Base-by-base conservation (phyloP, 1,284 basidiomycete genomes). In the Puccinia polysora region DNA sequence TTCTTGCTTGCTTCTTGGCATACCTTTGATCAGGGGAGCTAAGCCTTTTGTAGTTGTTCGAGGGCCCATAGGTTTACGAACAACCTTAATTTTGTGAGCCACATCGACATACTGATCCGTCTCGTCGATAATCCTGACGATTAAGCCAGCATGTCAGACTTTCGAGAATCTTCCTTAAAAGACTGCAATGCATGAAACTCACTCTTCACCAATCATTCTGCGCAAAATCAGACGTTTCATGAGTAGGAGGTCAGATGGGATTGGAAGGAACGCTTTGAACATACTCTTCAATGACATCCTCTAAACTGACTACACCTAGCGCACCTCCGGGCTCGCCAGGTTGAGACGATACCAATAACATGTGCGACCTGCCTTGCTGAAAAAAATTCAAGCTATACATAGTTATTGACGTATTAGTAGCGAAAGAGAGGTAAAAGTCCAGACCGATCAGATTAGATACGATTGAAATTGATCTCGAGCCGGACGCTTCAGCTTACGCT, bases 361-460 rank as follows among this genome's bases (percentile, higher is more conserved):
- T 84, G 81, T 98, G 95, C 0, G 92, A 91, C 62, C 93, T 87
- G 6, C 95, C 95, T 2, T 92, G 95, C 84, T 97, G 95, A 84
- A 79, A 79, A 75, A 77, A 80, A 73, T 79, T 79, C 69, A 81
- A 77, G 20, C 65, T 72, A 50, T 1, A 53, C 34, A 25, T 12
- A 20, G n/a, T 12, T 25, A 34, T 18, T 53, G 50, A 32, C 38
- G 20, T 20, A 34, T 25, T 47, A 15, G 4, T 8, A 58, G 15
- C 40, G 18, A 32, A 59, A 18, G 45, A n/a, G 4, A 53, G 62
- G 2, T 38, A 2, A 4, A 25, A 20, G 50, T 12, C 20, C 6
- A 43, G 7, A 59, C n/a, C n/a, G n/a, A n/a, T n/a, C n/a, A n/a
- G n/a, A n/a, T n/a, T n/a, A n/a, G n/a, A n/a, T n/a, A n/a, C n/a